These are phyloP conservation scores for Austroboletus novae-zelandiae DNA, from an alignment of 1,284 basidiomycete species.

Conservation along the genomic window DNA sequence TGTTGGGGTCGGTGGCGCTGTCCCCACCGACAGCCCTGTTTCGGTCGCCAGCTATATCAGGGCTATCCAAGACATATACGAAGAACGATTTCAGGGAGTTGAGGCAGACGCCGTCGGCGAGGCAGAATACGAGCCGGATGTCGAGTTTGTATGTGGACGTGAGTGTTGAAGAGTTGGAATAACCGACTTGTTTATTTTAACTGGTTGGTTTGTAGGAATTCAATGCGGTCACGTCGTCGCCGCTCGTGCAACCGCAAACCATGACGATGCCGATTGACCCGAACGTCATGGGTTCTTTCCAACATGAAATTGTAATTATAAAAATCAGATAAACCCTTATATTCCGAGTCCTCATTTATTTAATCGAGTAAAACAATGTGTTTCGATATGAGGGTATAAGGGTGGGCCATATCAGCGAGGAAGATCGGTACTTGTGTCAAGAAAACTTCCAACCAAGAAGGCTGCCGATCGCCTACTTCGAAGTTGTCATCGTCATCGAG, in stretches of 20 bases:
- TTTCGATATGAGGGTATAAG: too few relatives aligned
- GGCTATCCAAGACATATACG: conserved; percentile 75
- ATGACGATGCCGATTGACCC: conserved; percentile 18
- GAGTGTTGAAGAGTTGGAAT: conserved; percentile 30
- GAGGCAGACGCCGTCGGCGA: conserved; percentile 59
- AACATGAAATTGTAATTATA: too few relatives aligned
- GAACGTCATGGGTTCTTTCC: conserved; percentile 11
- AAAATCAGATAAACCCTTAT: too few relatives aligned
- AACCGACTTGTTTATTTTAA: conserved; percentile 4
- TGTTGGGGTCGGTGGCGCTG: conserved; percentile 30
- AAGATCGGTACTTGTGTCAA: too few relatives aligned
- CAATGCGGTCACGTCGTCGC: conserved; percentile 28
- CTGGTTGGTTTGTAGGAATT: conserved; percentile 29
- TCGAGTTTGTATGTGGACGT: conserved; percentile 80
- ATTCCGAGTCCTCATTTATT: too few relatives aligned
- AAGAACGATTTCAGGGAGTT: conserved; percentile 77
- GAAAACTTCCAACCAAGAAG: too few relatives aligned
- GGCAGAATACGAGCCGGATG: conserved; percentile 76
- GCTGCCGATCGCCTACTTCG: too few relatives aligned
- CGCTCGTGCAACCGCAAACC: conserved; percentile 28
- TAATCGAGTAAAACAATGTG: too few relatives aligned
- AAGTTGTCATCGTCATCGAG: too few relatives aligned
- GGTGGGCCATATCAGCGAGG: too few relatives aligned
- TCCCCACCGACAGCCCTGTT: conserved; percentile 65
- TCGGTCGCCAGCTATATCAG: conserved; percentile 68